Conservation (phyloP, 768 basidiomycete genomes). For the Artomyces pyxidatus region DNA sequence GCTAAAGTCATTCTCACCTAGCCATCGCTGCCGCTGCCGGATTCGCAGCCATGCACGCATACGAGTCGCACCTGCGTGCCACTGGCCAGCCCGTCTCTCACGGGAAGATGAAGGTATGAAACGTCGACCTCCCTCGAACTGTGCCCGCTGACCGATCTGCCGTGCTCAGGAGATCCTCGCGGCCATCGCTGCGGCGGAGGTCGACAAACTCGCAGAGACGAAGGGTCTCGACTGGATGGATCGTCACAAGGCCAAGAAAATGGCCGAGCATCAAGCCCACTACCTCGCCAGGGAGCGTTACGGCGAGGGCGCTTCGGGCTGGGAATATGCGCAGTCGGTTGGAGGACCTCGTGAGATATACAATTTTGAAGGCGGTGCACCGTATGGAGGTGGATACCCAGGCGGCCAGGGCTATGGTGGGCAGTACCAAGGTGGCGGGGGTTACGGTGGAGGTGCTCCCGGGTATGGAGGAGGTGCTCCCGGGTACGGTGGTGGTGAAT, state of each 20-base stretch:
- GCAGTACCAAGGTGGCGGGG: neutral
- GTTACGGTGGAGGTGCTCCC: neutral
- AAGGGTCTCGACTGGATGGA: constrained; percentile 24
- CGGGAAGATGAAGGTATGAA: constrained; percentile 20
- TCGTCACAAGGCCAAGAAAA: constrained; percentile 16
- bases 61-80: constrained; percentile 25
- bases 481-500: neutral
- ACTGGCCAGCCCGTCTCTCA: constrained; percentile 25
- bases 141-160: neutral
- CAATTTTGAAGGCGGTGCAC: constrained; percentile 10
- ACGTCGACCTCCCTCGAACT: neutral
- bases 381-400: constrained; percentile 9
- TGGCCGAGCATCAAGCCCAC: constrained; percentile 17
- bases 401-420: neutral
- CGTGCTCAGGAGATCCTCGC: constrained; percentile 26
- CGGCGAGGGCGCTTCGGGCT: constrained; percentile 11
- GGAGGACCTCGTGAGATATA: constrained; percentile 12
- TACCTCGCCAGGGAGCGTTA: constrained; percentile 15
- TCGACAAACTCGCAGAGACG: constrained; percentile 31
- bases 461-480: neutral
- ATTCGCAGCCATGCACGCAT: constrained; percentile 31
- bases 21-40: constrained; percentile 26
- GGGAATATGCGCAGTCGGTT: constrained; percentile 12
- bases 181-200: constrained; percentile 30
- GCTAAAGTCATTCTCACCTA: too few relatives aligned